Evolutionary conservation across 179 eudicot species (phyloP).

Genomic region (Beta corolliflora): DNA sequence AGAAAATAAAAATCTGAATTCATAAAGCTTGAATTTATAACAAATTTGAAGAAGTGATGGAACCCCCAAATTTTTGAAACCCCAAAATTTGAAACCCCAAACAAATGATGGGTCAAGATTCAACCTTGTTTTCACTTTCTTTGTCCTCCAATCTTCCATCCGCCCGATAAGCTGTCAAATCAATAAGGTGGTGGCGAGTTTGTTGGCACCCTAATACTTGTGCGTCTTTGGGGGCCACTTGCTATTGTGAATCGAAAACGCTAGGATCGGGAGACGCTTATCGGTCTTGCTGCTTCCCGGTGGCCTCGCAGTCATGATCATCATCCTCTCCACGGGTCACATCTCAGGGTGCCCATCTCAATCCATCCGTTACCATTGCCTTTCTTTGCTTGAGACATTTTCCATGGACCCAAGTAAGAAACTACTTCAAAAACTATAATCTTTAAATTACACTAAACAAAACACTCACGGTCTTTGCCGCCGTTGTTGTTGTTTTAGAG

Average conservation of each 20-base stretch:
- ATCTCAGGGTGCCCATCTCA: slow-evolving; percentile 97
- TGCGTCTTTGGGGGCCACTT: slow-evolving; percentile 77
- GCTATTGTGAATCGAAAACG: slow-evolving; percentile 79
- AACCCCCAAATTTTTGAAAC: too few relatives aligned
- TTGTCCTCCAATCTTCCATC: slow-evolving; percentile 17
- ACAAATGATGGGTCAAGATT: too few relatives aligned
- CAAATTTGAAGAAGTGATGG: too few relatives aligned
- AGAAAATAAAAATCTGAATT: too few relatives aligned
- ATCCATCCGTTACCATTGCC: slow-evolving; percentile 81
- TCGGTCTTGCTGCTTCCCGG: slow-evolving; percentile 77
- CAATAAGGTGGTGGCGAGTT: slow-evolving; percentile 92
- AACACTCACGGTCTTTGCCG: not conserved
- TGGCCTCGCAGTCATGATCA: slow-evolving; percentile 93
- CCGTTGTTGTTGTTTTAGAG: too few relatives aligned
- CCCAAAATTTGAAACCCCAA: too few relatives aligned
- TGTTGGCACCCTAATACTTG: slow-evolving; percentile 77
- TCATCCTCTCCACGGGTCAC: too few relatives aligned
- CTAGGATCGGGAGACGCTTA: slow-evolving; percentile 71
- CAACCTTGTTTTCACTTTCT: slow-evolving; percentile 19
- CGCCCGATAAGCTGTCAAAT: slow-evolving; percentile 15
- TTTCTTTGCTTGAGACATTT: slow-evolving; percentile 89
- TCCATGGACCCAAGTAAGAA: slow-evolving; percentile 91
- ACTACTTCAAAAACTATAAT: not conserved
- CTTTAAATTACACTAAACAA: not conserved
- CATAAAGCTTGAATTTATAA: too few relatives aligned